phyloP scores from a whole-genome alignment of 805 yeast species.

The Wickerhamomyces alni region DNA sequence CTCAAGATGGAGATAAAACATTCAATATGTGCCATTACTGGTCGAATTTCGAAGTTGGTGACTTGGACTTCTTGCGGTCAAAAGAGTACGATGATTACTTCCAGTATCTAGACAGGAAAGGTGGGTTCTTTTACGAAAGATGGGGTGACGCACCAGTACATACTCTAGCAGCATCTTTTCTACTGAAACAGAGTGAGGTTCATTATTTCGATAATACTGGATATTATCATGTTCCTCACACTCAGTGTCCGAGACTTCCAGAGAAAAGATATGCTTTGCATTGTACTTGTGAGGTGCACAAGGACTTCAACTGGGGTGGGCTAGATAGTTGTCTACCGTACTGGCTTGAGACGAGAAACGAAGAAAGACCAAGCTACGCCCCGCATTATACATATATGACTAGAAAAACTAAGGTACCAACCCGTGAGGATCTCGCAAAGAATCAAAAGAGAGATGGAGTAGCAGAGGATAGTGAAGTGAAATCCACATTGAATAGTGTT shows the following conservation, averaged over 20 bases:
- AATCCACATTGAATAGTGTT: neutral
- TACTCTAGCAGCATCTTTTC: constrained; percentile 63
- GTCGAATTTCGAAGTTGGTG: constrained; percentile 75
- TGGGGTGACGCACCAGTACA: constrained; percentile 97
- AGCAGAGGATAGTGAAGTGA: neutral
- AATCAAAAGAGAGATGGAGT: neutral
- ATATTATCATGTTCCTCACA: constrained; percentile 56
- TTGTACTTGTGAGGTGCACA: constrained; percentile 43
- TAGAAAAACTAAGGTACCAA: neutral
- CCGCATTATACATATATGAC: constrained; percentile 6
- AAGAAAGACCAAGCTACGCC: constrained; percentile 14
- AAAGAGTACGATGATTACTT: constrained; percentile 54
- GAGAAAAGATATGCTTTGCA: constrained; percentile 37
- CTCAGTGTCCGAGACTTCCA: constrained; percentile 50
- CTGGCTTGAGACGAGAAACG: constrained; percentile 14
- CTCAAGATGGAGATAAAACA: constrained; percentile 54
- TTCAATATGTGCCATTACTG: constrained; percentile 80
- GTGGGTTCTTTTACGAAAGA: constrained; percentile 81
- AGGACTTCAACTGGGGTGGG: constrained; percentile 22
- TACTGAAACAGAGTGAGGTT: constrained; percentile 49
- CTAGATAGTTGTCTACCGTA: constrained; percentile 20
- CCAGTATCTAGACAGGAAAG: constrained; percentile 53
- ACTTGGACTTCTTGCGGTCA: constrained; percentile 61
- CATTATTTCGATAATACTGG: constrained; percentile 75
- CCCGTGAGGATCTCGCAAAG: neutral